These are phyloP conservation scores for Fermentozyma sake DNA, from an alignment of 1,139 yeast species.

Conservation along the genomic window DNA sequence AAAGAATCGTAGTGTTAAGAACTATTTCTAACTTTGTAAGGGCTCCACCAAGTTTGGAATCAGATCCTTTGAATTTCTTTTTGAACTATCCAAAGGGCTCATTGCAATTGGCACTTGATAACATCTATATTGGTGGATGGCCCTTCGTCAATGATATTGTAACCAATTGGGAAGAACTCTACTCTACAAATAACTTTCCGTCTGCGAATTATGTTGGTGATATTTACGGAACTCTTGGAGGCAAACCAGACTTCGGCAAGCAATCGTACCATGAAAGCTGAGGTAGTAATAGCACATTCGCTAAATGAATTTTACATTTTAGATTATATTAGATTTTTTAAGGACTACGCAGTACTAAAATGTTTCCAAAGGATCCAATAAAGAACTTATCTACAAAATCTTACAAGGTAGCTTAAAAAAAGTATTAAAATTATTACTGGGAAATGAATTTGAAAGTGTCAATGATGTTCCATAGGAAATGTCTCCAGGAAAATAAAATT, in stretches of 20 bases:
- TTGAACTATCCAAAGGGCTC: slow-evolving; percentile 51
- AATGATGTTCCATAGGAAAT: too few relatives aligned
- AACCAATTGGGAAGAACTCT: slow-evolving; percentile 47
- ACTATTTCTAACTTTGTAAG: slow-evolving; percentile 60
- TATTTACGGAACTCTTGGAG: slow-evolving; percentile 48
- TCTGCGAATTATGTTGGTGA: slow-evolving; percentile 53
- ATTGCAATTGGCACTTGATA: slow-evolving; percentile 42
- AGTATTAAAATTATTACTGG: too few relatives aligned
- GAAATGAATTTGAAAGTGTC: too few relatives aligned
- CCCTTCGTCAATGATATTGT: slow-evolving; percentile 55
- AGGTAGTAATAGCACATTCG: too few relatives aligned
- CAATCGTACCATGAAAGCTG: too few relatives aligned
- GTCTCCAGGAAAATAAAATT: too few relatives aligned
- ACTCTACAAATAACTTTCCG: slow-evolving; percentile 24
- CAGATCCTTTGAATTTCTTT: slow-evolving; percentile 48
- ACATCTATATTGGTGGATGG: slow-evolving; percentile 51
- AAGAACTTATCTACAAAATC: too few relatives aligned
- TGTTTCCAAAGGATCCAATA: too few relatives aligned
- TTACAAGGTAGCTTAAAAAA: too few relatives aligned
- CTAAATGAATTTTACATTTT: too few relatives aligned
- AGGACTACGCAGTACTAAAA: too few relatives aligned
- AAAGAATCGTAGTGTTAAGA: slow-evolving; percentile 58
- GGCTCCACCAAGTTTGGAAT: slow-evolving; percentile 44
- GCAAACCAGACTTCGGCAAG: slow-evolving; percentile 14
- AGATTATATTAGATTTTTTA: too few relatives aligned